Evolutionary conservation across 2,329 filamentous ascomycete species (phyloP).

Genomic region (Pleurostoma richardsiae): DNA sequence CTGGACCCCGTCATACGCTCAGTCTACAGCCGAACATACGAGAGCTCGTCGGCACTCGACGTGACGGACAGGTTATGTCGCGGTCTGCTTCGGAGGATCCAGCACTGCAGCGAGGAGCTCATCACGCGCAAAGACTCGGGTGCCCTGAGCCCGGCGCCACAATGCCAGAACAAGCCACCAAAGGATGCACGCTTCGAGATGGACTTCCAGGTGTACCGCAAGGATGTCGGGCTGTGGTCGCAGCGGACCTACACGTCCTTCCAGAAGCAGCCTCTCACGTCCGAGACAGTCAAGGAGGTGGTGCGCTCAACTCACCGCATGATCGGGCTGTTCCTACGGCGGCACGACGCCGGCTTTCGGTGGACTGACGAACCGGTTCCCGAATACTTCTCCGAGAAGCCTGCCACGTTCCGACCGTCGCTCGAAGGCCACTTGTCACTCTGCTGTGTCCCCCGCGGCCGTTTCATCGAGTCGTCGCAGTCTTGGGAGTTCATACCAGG

Average conservation of each 20-base stretch:
- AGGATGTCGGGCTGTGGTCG: constrained; percentile 32
- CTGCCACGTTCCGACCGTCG: constrained; percentile 33
- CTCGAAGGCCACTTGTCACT: constrained; percentile 37
- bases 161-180: constrained; percentile 11
- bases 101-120: constrained; percentile 47
- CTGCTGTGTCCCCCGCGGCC: constrained; percentile 38
- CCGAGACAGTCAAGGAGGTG: constrained; percentile 37
- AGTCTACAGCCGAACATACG: constrained; percentile 39
- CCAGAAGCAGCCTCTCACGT: constrained; percentile 40
- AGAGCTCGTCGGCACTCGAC: constrained; percentile 35
- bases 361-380: constrained; percentile 39
- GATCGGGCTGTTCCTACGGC: constrained; percentile 43
- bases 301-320: constrained; percentile 44
- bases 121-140: constrained; percentile 46
- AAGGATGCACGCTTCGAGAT: constrained; percentile 45
- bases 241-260: constrained; percentile 44
- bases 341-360: constrained; percentile 43
- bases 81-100: constrained; percentile 42
- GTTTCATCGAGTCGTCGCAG: constrained; percentile 38
- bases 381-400: constrained; percentile 27
- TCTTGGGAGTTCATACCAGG: constrained; percentile 41
- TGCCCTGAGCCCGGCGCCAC: constrained; percentile 30
- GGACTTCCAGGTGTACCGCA: constrained; percentile 37
- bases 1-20: constrained; percentile 34
- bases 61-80: constrained; percentile 41